These are phyloP conservation scores for Hsuehochloa calcarea DNA, from an alignment of 176 grass and related monocot genomes.

Conservation along the genomic window DNA sequence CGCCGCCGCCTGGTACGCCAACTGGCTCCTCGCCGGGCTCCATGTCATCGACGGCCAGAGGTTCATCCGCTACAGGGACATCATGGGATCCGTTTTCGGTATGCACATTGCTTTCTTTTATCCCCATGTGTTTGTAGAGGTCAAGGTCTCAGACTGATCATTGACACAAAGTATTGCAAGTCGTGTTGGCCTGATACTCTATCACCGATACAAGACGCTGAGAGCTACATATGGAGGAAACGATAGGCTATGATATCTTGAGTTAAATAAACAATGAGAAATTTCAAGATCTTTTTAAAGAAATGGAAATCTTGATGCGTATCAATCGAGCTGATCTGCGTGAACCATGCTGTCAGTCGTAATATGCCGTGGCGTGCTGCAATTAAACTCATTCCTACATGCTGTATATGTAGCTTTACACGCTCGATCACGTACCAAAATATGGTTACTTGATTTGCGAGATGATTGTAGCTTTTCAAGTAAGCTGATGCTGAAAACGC, in stretches of 20 bases:
- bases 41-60: conserved; percentile 60
- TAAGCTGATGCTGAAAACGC: background rate
- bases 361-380: too few species aligned
- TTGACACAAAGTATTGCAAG: too few species aligned
- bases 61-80: conserved; percentile 87
- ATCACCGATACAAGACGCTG: too few species aligned
- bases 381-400: too few species aligned
- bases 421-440: background rate
- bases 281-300: background rate
- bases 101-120: background rate
- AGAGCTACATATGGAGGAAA: too few species aligned
- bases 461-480: background rate
- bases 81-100: conserved; percentile 86
- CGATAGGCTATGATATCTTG: too few species aligned
- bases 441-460: background rate
- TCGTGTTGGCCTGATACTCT: too few species aligned
- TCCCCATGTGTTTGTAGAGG: too few species aligned
- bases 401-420: too few species aligned
- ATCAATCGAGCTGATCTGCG: background rate
- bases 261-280: background rate
- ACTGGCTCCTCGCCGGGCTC: conserved; percentile 78
- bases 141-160: too few species aligned
- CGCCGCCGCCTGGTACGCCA: conserved; percentile 58
- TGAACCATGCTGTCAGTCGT: background rate
- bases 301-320: too few species aligned